Evolutionary conservation across 2,329 filamentous ascomycete species (phyloP), one percentile per base, ranked within the genome.

Genomic region (Xylariaceae sp.): DNA sequence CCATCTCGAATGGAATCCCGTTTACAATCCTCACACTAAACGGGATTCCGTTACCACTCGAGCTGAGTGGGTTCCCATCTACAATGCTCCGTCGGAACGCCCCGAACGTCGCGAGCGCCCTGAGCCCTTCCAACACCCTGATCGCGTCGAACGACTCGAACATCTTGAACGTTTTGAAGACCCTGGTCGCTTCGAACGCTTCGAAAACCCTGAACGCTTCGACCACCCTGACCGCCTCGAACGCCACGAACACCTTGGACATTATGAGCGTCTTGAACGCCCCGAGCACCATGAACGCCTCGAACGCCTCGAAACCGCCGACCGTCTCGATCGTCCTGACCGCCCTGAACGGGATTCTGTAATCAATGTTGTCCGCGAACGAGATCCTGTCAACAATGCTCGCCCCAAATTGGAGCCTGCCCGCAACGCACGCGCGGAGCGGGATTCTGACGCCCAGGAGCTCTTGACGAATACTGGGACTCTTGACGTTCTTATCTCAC

Each of bases 401-500:
- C 29, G 27, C n/a, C 26, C 7, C 12, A 26, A 40, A 40, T n/a
- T 3, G 6, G 29, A 35, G 1, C 12, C 30, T n/a, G 30, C 12
- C 12, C 12, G 9, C 44, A 26, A 31, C 2, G 11, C 6, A 3
- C 19, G 32, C 12, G 1, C 6, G 0, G 26, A 31, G 26, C 39
- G 30, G 29, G 2, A 27, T 32, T 31, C 47, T 49, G 27, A n/a
- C 32, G 19, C 19, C 19, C 34, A n/a, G 29, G 8, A 26, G n/a
- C 30, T 43, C 27, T 35, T 54, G 34, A 42, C 37, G 3, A 57
- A 51, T 35, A 54, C 47, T 6, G 55, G 43, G 7, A 54, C 51
- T 4, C 51, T 46, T 26, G 55, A 57, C 5, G 27, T 47, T 6
- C 8, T 35, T 11, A 9, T 40, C 6, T n/a, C 51, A 4, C 37